Percentiles rank a stretch among this genome's conserved stretches.
These are phyloP conservation scores for Hyaloscypha finlandica DNA, from an alignment of 495 filamentous ascomycete genomes.

Conservation along the genomic window DNA sequence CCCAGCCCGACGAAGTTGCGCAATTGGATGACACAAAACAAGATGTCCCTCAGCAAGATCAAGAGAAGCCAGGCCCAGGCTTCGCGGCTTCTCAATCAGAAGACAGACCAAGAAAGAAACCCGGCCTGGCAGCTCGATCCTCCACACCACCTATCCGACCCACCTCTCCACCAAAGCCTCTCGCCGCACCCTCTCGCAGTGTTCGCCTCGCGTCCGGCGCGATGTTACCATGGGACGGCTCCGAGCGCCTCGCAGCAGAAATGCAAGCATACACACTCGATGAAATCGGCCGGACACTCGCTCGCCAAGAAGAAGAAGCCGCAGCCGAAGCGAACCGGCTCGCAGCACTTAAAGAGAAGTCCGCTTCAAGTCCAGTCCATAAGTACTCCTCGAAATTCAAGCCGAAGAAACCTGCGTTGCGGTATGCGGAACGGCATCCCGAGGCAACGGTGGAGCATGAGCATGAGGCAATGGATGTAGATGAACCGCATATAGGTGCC, in stretches of 20 bases:
- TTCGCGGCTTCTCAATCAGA: neutral
- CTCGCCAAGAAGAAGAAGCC: conserved; percentile 15
- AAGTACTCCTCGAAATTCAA: conserved; percentile 36
- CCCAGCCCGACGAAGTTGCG: neutral
- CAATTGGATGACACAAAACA: neutral
- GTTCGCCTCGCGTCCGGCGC: conserved; percentile 41
- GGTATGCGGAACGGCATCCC: conserved; percentile 52
- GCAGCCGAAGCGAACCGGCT: conserved; percentile 24
- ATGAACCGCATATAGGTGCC: conserved; percentile 35
- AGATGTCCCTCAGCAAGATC: conserved; percentile 1
- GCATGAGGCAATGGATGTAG: conserved; percentile 25
- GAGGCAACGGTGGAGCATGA: conserved; percentile 29
- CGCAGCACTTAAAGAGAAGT: conserved; percentile 1
- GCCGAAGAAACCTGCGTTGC: conserved; percentile 47
- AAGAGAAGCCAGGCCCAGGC: neutral
- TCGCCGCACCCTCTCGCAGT: conserved; percentile 12
- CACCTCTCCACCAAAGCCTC: neutral
- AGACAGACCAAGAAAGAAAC: conserved; percentile 23
- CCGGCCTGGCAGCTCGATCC: conserved; percentile 15
- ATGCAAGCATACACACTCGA: conserved; percentile 52
- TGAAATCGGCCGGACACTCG: conserved; percentile 47
- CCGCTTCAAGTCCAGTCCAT: conserved; percentile 22
- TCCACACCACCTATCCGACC: neutral
- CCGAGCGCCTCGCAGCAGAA: conserved; percentile 47
- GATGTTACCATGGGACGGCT: conserved; percentile 41